Percentiles rank a stretch among this genome's conserved stretches.
Conservation (phyloP, 2,329 filamentous ascomycete genomes). For the Geoglossum cookeanum region DNA sequence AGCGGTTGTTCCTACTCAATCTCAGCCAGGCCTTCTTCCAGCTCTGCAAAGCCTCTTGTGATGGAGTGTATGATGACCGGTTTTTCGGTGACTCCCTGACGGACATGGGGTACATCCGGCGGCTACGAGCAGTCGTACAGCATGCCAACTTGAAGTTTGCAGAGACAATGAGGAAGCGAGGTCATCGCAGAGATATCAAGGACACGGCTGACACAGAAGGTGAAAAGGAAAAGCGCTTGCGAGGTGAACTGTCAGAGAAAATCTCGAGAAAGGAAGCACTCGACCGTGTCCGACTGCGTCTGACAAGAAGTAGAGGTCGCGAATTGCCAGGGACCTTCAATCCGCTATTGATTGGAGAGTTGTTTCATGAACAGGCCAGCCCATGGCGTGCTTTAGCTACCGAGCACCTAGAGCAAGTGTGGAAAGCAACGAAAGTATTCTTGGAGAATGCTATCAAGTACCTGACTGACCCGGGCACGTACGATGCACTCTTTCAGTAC, state of each 20-base stretch:
- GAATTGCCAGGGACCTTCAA: slow-evolving; percentile 23
- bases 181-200: slow-evolving; percentile 6
- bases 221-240: background rate
- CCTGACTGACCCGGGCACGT: background rate
- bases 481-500: background rate
- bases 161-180: slow-evolving; percentile 11
- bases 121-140: slow-evolving; percentile 17
- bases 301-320: slow-evolving; percentile 5
- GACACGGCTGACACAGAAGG: background rate
- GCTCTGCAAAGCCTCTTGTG: slow-evolving; percentile 15
- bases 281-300: background rate
- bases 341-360: slow-evolving; percentile 20
- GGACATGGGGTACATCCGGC: slow-evolving; percentile 4
- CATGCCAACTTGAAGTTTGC: slow-evolving; percentile 15
- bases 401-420: background rate
- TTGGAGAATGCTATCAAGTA: background rate
- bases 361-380: slow-evolving; percentile 22
- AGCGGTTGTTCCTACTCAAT: slow-evolving; percentile 13
- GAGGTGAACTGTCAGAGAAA: background rate
- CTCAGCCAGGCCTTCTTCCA: slow-evolving; percentile 15
- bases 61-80: slow-evolving; percentile 16
- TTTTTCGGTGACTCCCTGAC: slow-evolving; percentile 8
- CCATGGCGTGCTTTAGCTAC: background rate
- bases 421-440: background rate
- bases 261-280: background rate